Conservation (phyloP, 768 basidiomycete genomes). For the Kwoniella bestiolae region DNA sequence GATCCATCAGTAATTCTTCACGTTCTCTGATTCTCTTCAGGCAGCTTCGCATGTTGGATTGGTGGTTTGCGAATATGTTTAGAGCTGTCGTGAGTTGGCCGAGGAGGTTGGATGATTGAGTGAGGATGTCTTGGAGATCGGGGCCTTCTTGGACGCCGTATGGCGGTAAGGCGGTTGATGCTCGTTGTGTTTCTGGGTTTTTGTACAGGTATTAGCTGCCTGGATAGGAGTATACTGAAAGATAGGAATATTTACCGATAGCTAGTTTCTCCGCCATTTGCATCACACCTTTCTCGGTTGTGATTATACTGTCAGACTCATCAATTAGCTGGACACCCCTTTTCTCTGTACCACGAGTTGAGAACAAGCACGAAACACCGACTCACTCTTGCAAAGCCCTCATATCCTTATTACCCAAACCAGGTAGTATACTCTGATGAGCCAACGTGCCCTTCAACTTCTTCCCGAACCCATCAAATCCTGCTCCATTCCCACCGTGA, state of each 20-base stretch:
- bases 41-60: constrained; percentile 69
- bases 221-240: neutral
- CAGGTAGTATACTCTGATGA: constrained; percentile 81
- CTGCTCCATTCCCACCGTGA: constrained; percentile 24
- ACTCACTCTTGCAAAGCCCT: constrained; percentile 73
- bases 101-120: constrained; percentile 70
- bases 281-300: constrained; percentile 81
- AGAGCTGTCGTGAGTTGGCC: constrained; percentile 71
- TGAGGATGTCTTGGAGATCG: constrained; percentile 66
- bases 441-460: constrained; percentile 66
- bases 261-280: constrained; percentile 44
- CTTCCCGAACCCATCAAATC: constrained; percentile 50
- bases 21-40: constrained; percentile 81
- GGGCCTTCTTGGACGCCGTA: constrained; percentile 58
- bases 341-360: too few relatives aligned
- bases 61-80: constrained; percentile 71
- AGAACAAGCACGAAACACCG: too few relatives aligned
- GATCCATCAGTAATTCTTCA: constrained; percentile 79
- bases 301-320: constrained; percentile 66
- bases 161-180: constrained; percentile 47
- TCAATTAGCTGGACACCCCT: constrained; percentile 2
- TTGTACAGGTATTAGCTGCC: neutral
- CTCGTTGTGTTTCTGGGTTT: constrained; percentile 46
- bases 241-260: constrained; percentile 27
- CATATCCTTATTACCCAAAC: constrained; percentile 74